Evolutionary conservation across 306 rosid genomes (phyloP), one percentile per base, ranked within the genome.

Genomic region (Fragaria vesca): DNA sequence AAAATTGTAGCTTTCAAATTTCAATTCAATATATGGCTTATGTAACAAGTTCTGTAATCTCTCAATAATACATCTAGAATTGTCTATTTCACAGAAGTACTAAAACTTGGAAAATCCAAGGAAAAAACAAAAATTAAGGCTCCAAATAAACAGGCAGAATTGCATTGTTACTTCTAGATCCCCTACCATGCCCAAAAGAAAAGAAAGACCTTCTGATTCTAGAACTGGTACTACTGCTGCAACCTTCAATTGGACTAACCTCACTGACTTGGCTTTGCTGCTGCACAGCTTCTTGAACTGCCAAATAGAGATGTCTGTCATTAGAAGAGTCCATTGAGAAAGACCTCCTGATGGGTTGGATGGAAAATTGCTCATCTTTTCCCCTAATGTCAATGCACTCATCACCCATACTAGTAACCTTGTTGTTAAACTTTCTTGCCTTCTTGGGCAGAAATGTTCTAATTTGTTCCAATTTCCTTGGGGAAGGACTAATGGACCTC

Each of bases 321-420:
- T 88, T 81, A 72, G 97, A 92, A 2, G 97, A 91, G 20, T 92
- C 98, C 98, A 95, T 95, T 17, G 97, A 95, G 76, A 95, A 85
- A 7, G 98, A 94, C 81, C 98, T 87, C 61, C 98, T 85, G 1
- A 94, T 92, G 8, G 98, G 97, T 84, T 92, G 97, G 21, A 92
- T 86, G 50, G 81, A 85, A 42, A 92, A 94, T 2, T 79, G 82
- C 0, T 89, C 97, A 83, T 94, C 98, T 83, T 90, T 92, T n/a
- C 78, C 87, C 73, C 98, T 87, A 8, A 78, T 86, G 47, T 90
- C 95, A 82, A 94, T 92, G 57, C 91, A 90, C 73, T 94, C 98
- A 86, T 92, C 97, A 2, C 97, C 98, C 91, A 92, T 90, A 80
- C 98, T 94, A 51, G 88, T 89, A 58, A 87, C 87, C 52, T 89